Evolutionary conservation across 371 early-diverging fungal species (phyloP), one percentile per base, ranked within the genome.

Genomic region (Dipsacomyces acuminosporus): DNA sequence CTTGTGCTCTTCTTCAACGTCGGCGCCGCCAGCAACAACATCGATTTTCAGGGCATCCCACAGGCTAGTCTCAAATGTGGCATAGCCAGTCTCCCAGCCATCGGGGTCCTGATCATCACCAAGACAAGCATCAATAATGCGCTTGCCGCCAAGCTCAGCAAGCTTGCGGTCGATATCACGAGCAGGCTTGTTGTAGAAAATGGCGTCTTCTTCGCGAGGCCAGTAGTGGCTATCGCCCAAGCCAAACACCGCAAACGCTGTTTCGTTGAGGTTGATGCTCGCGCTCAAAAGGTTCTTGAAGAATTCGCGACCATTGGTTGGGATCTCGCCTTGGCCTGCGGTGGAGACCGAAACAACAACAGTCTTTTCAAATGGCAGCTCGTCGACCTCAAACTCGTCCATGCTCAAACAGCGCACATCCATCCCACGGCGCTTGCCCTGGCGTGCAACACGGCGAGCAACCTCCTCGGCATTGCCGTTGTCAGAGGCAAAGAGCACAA

Each of bases 301-400:
- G 63, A 90, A 86, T 73, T 92, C 90, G 61, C 89, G 84, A 19
- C 82, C 78, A 61, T 93, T 93, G 49, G 87, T 83, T 1, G 96
- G 96, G 62, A 93, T 83, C 81, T 95, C 96, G 73, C 96, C 96
- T 72, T 95, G 94, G 34, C 96, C 94, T 34, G 96, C 94, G 11
- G 96, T 94, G 41, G 87, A 87, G 38, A 86, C 71, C 7, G 88
- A 76, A 66, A 90, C 77, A 25, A 88, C 81, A 13, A 93, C 80
- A 24, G 87, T 84, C 60, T 78, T 80, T 73, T 90, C 90, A 48
- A 77, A 66, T 14, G 79, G 77, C 48, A 93, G 71, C 40, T 91
- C 91, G 52, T 91, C 89, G 26, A 87, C 77, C 47, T 82, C 80
- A 47, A 82, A 84, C 41, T 87, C 88, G 57, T 95, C 94, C 85